A percentile compares a stretch with the other conserved stretches of the same genome.
These are phyloP conservation scores for Psilocybe cyanescens DNA, from an alignment of 768 basidiomycete genomes.

Conservation along the genomic window DNA sequence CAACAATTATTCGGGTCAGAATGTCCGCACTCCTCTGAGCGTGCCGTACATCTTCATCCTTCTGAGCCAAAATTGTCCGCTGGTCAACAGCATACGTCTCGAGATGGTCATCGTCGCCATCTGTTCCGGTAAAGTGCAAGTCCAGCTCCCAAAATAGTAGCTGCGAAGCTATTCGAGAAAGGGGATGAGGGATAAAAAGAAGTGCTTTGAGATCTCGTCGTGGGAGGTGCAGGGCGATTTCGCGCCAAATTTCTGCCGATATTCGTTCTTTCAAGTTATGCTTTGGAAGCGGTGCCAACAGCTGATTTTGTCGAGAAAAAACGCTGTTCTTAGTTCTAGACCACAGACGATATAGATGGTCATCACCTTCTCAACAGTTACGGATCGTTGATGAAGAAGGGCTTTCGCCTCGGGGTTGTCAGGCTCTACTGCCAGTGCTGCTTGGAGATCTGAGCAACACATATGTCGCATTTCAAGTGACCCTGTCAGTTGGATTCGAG, in stretches of 20 bases:
- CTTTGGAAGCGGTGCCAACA: conserved; percentile 43
- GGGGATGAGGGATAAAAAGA: conserved; percentile 63
- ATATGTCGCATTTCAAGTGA: neutral
- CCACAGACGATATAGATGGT: conserved; percentile 10
- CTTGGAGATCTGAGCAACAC: conserved; percentile 61
- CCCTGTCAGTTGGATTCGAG: conserved; percentile 1
- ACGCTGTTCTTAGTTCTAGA: neutral
- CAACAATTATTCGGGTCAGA: conserved; percentile 65
- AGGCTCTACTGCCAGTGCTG: conserved; percentile 65
- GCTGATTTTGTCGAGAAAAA: conserved; percentile 23
- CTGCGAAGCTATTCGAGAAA: conserved; percentile 72
- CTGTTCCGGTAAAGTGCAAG: conserved; percentile 56
- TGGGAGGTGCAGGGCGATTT: conserved; percentile 65
- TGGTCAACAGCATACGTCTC: conserved; percentile 21
- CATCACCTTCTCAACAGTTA: conserved; percentile 59
- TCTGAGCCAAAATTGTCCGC: conserved; percentile 17
- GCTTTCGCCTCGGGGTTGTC: conserved; percentile 71
- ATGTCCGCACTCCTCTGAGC: conserved; percentile 74
- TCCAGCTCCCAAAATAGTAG: conserved; percentile 67
- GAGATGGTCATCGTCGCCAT: conserved; percentile 20
- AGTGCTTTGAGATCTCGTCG: conserved; percentile 67
- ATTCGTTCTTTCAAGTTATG: conserved; percentile 50
- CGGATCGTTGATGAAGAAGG: conserved; percentile 57
- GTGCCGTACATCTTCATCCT: conserved; percentile 51
- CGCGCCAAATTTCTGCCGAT: conserved; percentile 73